Base-by-base conservation (phyloP, 805 yeast genomes). In the Starmerella riodocensis region DNA sequence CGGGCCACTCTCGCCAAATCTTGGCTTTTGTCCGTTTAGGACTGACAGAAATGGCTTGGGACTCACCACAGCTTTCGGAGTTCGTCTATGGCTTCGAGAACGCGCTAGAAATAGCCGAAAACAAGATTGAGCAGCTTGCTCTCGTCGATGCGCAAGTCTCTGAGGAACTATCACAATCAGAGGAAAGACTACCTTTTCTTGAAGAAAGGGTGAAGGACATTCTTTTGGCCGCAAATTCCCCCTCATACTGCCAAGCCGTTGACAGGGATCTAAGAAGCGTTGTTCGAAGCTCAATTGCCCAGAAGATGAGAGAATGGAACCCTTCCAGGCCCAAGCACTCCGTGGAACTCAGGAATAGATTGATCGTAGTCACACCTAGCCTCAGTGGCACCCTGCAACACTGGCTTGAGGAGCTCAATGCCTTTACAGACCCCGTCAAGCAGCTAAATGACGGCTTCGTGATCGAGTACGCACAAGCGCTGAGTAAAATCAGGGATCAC, bases 381-480 rank as follows among this genome's bases (percentile, higher is more conserved):
- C 14, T 40, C 3, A 6, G 18, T 2, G 25, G 4, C 3, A n/a
- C 29, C 19, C 26, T 42, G 11, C 22, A 19, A 17, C 2, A 4
- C 3, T 37, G 47, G 45, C n/a, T 29, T 11, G 33, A 19, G 2
- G 40, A 37, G 14, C 29, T 42, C 17, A 37, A 40, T 22, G 6
- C 19, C 2, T 9, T 43, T 2, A 27, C 34, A 1, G 19, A 9
- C 4, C 37, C 43, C 14, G 32, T 23, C 3, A 14, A 9, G 2
- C 19, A 29, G 14, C 28, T n/a, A 3, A 6, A 4, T 4, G 22
- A n/a, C 9, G 23, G 31, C 4, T 71, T 0, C 32, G 48, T 32
- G 4, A 13, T 6, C 6, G 24, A 14, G 12, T 41, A 32, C 29
- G n/a, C 26, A 3, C 2, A 4, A 3, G 35, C 41, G 3, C 4